Percentiles rank a stretch among this genome's conserved stretches.
These are phyloP conservation scores for Zygosaccharomyces bailii DNA, from an alignment of 805 yeast genomes.

Conservation along the genomic window DNA sequence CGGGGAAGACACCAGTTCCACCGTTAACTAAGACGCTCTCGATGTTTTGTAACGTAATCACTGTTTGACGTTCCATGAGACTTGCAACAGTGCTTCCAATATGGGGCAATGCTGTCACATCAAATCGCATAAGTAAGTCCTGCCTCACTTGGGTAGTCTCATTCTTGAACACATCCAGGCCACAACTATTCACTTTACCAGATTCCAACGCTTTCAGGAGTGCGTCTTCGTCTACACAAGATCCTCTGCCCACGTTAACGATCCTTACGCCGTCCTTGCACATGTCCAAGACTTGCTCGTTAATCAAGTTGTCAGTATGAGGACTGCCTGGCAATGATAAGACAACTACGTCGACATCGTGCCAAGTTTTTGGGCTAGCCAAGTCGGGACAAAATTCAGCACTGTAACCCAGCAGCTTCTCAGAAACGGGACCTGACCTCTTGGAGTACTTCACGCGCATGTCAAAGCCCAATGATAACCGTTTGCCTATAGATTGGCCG, in stretches of 20 bases:
- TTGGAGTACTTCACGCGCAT: constrained; percentile 64
- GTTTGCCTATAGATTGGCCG: constrained; percentile 60
- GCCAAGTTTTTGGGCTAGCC: constrained; percentile 39
- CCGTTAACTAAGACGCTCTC: constrained; percentile 42
- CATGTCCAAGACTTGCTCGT: constrained; percentile 43
- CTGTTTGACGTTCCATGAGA: constrained; percentile 50
- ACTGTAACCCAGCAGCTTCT: constrained; percentile 42
- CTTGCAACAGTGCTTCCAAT: constrained; percentile 64
- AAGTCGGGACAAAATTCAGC: constrained; percentile 47
- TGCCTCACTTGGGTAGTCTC: constrained; percentile 54
- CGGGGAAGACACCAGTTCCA: constrained; percentile 38
- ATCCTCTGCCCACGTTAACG: constrained; percentile 75
- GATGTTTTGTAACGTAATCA: constrained; percentile 54
- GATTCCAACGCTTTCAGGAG: constrained; percentile 54
- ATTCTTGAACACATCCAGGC: constrained; percentile 65
- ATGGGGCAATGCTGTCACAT: constrained; percentile 68
- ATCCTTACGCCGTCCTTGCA: constrained; percentile 56
- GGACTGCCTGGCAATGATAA: constrained; percentile 65
- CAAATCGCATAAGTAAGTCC: constrained; percentile 51
- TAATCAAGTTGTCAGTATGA: constrained; percentile 53
- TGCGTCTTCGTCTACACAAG: constrained; percentile 64
- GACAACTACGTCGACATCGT: constrained; percentile 52
- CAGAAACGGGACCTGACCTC: constrained; percentile 42
- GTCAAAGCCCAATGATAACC: constrained; percentile 52
- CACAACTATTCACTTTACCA: constrained; percentile 62